phyloP scores from a whole-genome alignment of 2,329 filamentous ascomycete species.

The Raffaelea deltoideospora region DNA sequence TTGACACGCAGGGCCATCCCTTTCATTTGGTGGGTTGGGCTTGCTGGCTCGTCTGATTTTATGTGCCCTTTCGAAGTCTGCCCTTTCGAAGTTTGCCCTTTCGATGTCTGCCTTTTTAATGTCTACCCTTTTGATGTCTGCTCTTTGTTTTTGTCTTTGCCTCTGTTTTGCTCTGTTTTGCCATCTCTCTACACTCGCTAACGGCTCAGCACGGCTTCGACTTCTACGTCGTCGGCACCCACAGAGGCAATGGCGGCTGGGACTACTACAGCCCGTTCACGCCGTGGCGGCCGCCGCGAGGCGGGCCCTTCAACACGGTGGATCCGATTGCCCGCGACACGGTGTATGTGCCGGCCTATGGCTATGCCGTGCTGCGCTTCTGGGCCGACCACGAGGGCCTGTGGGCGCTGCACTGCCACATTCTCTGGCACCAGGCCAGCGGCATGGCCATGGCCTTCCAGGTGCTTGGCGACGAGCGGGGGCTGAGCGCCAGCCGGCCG shows the following conservation, averaged over 20 bases:
- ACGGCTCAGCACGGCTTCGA: constrained; percentile 11
- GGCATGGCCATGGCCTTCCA: constrained; percentile 14
- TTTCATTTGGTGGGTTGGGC: constrained; percentile 12
- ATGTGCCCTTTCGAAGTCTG: too few species aligned
- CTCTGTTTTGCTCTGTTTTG: too few species aligned
- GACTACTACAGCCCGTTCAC: constrained; percentile 13
- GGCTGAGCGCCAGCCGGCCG: constrained; percentile 3
- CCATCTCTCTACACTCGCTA: too few species aligned
- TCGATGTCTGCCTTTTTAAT: too few species aligned
- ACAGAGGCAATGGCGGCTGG: constrained; percentile 12
- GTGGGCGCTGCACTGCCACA: constrained; percentile 12
- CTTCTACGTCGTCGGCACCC: constrained; percentile 11
- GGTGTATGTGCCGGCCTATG: constrained; percentile 10
- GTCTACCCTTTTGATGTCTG: too few species aligned
- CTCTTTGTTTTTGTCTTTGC: too few species aligned
- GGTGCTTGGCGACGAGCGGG: constrained; percentile 9
- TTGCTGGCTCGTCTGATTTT: too few species aligned
- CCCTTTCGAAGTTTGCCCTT: too few species aligned
- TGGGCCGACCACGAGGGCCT: constrained; percentile 11
- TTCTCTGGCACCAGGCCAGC: constrained; percentile 12
- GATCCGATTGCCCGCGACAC: constrained; percentile 13
- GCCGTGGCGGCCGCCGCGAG: constrained; percentile 7
- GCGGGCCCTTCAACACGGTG: constrained; percentile 8
- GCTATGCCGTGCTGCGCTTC: constrained; percentile 11
- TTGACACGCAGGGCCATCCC: constrained; percentile 12